Conservation (phyloP, 306 rosid genomes). For the Cercis canadensis region DNA sequence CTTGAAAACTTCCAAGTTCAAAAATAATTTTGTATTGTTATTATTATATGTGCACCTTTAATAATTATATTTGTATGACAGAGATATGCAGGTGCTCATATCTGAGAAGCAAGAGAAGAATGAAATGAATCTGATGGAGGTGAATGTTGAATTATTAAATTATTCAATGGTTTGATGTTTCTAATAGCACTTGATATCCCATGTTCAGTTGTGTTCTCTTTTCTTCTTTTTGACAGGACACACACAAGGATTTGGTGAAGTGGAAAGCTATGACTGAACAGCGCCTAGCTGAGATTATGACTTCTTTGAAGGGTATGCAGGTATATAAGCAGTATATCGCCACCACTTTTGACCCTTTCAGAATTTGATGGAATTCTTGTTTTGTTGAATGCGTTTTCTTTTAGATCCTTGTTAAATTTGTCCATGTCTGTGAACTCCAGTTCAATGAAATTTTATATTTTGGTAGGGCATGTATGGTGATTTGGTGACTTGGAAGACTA, state of each 20-base stretch:
- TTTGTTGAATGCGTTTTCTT: slow-evolving; percentile 1
- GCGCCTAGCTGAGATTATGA: slow-evolving; percentile 56
- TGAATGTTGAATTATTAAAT: slow-evolving; percentile 41
- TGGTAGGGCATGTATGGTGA: slow-evolving; percentile 71
- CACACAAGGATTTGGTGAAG: slow-evolving; percentile 62
- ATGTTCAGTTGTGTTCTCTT: slow-evolving; percentile 1
- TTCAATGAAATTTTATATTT: slow-evolving; percentile 33
- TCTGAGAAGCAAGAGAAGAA: slow-evolving; percentile 53
- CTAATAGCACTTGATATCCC: slow-evolving; percentile 22
- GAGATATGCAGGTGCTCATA: slow-evolving; percentile 72
- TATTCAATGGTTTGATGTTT: slow-evolving; percentile 21
- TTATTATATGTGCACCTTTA: slow-evolving; percentile 20
- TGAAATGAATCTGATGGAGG: slow-evolving; percentile 54
- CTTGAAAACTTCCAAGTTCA: slow-evolving; percentile 34
- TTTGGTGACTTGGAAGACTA: slow-evolving; percentile 65
- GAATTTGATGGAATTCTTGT: slow-evolving; percentile 22
- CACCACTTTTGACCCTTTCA: slow-evolving; percentile 6
- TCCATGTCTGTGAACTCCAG: slow-evolving; percentile 3
- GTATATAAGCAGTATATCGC: slow-evolving; percentile 42
- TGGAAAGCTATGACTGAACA: slow-evolving; percentile 65
- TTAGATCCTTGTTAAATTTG: slow-evolving; percentile 11
- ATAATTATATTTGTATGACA: slow-evolving; percentile 51
- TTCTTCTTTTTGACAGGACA: slow-evolving; percentile 42
- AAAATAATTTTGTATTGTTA: slow-evolving; percentile 28
- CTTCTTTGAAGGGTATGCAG: slow-evolving; percentile 79